Conservation (phyloP, 208 protist genomes). For the Crithidia bombi region DNA sequence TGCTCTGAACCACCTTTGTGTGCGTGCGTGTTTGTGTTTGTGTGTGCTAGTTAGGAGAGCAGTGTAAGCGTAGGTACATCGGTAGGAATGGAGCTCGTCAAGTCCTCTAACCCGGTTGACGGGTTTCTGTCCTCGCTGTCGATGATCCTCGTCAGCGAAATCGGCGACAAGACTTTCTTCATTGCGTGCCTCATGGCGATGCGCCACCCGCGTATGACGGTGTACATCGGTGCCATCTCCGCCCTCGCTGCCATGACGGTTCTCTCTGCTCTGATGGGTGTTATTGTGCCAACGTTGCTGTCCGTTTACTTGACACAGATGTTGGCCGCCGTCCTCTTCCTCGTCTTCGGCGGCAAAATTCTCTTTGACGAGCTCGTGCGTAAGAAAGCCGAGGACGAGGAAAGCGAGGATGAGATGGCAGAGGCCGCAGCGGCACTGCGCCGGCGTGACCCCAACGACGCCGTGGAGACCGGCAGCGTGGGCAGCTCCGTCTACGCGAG, state of each 20-base stretch:
- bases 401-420: slow-evolving; percentile 90
- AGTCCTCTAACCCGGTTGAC: slow-evolving; percentile 40
- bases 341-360: slow-evolving; percentile 90
- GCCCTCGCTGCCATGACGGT: slow-evolving; percentile 95
- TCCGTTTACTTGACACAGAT: slow-evolving; percentile 88
- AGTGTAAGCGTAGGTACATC: too few species aligned
- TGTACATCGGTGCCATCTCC: slow-evolving; percentile 85
- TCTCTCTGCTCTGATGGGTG: slow-evolving; percentile 87
- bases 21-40: background rate
- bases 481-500: slow-evolving; percentile 46
- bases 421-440: slow-evolving; percentile 84
- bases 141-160: slow-evolving; percentile 94
- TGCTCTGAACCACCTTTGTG: too few species aligned
- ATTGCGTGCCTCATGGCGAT: slow-evolving; percentile 96
- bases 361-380: slow-evolving; percentile 84
- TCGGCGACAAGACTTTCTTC: slow-evolving; percentile 97
- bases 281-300: slow-evolving; percentile 83
- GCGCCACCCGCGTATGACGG: slow-evolving; percentile 80
- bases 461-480: slow-evolving; percentile 62
- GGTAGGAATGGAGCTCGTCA: slow-evolving; percentile 20
- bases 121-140: slow-evolving; percentile 88
- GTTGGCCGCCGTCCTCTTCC: slow-evolving; percentile 87
- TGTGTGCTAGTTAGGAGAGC: background rate
- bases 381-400: slow-evolving; percentile 48
- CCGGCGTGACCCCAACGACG: slow-evolving; percentile 72